Evolutionary conservation across 257 asterid genomes (phyloP), one percentile per base, ranked within the genome.

Genomic region (Plantago elongata): DNA sequence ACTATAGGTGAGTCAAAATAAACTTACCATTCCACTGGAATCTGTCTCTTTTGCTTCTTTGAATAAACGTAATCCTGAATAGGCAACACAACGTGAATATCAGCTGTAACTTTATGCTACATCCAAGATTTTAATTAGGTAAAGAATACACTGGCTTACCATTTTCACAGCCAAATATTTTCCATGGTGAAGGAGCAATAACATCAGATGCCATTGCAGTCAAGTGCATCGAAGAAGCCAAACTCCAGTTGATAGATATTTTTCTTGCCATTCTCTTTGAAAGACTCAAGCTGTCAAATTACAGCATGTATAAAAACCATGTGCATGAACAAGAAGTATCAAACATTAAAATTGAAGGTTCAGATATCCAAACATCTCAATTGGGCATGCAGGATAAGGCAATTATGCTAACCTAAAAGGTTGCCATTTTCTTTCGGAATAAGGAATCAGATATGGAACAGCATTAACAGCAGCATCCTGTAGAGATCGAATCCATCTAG

Each of bases 171-270:
- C 95, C 90, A 66, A 84, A 90, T 78, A 90, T 84, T 73, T 81
- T 87, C 97, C 97, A 90, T 0, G 95, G 85, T 30, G 90, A 87
- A 75, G 97, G 88, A 70, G 88, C 84, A 51, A 90, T 77, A 64
- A 87, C 89, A 61, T 89, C 95, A 3, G 88, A 78, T 40, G 89
- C 79, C 92, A 83, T 81, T 11, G 88, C 88, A 62, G 79, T 82
- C 51, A 79, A 80, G 45, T 75, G 86, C 54, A 69, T 49, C 7
- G 81, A 78, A 51, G 82, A 72, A 51, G 74, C 64, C 45, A 82
- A 69, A 42, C 64, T 69, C 72, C 78, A 71, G 51, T 77, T 91
- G 13, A 73, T 15, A 18, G 73, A 73, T 14, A 69, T 72, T 67
- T 65, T 74, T 51, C 52, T 76, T 5, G 80, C 71, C 51, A 64